Evolutionary conservation across 495 filamentous ascomycete genomes (phyloP), one percentile per base, ranked within the genome.

Genomic region (Cryomyces antarcticus): DNA sequence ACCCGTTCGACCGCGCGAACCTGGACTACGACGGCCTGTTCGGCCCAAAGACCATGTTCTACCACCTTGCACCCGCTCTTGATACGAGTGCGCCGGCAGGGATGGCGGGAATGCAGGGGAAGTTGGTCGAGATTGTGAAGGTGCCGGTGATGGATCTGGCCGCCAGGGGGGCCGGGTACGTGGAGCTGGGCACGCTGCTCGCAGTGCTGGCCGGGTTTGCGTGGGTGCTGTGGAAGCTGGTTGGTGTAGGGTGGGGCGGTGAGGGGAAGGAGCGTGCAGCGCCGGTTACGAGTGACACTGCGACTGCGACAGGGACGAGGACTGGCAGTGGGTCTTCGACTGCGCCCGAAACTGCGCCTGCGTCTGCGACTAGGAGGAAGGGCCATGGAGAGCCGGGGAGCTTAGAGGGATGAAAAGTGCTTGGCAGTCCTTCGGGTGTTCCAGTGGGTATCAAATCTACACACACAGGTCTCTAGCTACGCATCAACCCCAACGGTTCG

Each of bases 11-110:
- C 57, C 65, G 80, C 12, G 65, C 65, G 28, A 75, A 82, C 56
- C 58, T 97, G 17, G 89, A 88, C 12, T 96, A 87, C 62, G 89
- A 96, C 43, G 77, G 71, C 0, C 56, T 92, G 27, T 95, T 97
- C 56, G 77, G 73, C 4, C 70, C 76, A 13, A 65, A 71, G 38
- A 93, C 84, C 0, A 68, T 85, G 60, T 97, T 93, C 57, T 92
- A 85, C 61, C 84, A 94, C 54, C 60, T 93, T 3, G 66, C 72
- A 37, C 83, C 86, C 6, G 46, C 38, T 7, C 11, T 3, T 55
- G 17, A 53, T 68, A 17, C 39, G 31, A 4, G 46, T 31, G 39
- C 41, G 38, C 12, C 33, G 37, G 28, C 37, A 52, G 41, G 17
- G 56, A 39, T 10, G 56, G 56, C 12, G 51, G 53, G 7, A 35